phyloP scores from a whole-genome alignment of 352 stramenopile species.

The Elongisporangium senticosum region DNA sequence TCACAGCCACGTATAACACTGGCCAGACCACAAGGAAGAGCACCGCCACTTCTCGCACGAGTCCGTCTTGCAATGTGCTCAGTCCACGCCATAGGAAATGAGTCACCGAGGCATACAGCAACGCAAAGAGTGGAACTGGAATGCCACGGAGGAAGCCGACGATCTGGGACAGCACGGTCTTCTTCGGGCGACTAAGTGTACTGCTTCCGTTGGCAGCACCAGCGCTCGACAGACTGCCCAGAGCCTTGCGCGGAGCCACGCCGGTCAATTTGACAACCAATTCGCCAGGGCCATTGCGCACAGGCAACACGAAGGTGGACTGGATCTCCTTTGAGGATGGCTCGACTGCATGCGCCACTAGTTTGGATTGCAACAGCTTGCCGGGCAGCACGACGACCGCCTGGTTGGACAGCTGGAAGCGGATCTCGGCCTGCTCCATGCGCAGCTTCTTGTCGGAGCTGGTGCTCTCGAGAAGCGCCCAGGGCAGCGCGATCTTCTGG shows the following conservation, averaged over 20 bases:
- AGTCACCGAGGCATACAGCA: conserved; percentile 65
- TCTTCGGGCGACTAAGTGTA: conserved; percentile 1
- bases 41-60: conserved; percentile 51
- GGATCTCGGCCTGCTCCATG: conserved; percentile 46
- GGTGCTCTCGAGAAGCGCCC: conserved; percentile 51
- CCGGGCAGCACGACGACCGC: conserved; percentile 42
- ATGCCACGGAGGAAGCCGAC: conserved; percentile 37
- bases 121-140: conserved; percentile 58
- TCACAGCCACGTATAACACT: conserved; percentile 62
- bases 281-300: conserved; percentile 50
- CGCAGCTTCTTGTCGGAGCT: conserved; percentile 18
- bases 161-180: conserved; percentile 30
- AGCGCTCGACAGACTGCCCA: conserved; percentile 34
- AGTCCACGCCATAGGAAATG: conserved; percentile 52
- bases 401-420: conserved; percentile 64
- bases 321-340: conserved; percentile 24
- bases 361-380: conserved; percentile 45
- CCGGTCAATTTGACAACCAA: conserved; percentile 58
- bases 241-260: conserved; percentile 33
- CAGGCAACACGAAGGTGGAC: conserved; percentile 52
- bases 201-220: not conserved
- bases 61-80: conserved; percentile 26
- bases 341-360: conserved; percentile 37
- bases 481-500: conserved; percentile 76
- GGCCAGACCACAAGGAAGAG: conserved; percentile 55